Percentiles rank a stretch among this genome's conserved stretches.
These are phyloP conservation scores for Calonectria crousiana DNA, from an alignment of 2,329 filamentous ascomycete species.

Conservation along the genomic window DNA sequence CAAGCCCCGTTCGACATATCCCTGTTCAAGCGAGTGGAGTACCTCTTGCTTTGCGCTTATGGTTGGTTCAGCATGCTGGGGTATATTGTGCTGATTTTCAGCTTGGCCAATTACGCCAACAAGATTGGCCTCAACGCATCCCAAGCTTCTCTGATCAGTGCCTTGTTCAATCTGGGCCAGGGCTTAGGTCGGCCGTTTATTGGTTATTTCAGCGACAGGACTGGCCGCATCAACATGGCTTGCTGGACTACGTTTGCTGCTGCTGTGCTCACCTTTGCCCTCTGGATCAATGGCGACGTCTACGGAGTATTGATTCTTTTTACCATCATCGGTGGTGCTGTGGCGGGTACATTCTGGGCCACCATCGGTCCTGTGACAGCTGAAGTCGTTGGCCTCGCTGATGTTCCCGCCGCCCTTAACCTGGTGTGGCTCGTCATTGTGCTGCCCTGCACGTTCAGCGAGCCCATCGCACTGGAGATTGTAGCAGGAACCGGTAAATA, in stretches of 20 bases:
- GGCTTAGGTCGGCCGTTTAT: slow-evolving; percentile 78
- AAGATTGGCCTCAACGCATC: slow-evolving; percentile 74
- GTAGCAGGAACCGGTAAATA: slow-evolving; percentile 59
- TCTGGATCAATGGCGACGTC: slow-evolving; percentile 77
- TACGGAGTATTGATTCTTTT: slow-evolving; percentile 80
- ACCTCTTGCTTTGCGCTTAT: slow-evolving; percentile 74
- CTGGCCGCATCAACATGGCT: slow-evolving; percentile 81
- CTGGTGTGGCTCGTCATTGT: slow-evolving; percentile 80
- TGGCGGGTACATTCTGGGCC: slow-evolving; percentile 79
- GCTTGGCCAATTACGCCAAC: slow-evolving; percentile 78
- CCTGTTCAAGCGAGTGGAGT: slow-evolving; percentile 73
- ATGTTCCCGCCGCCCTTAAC: slow-evolving; percentile 76
- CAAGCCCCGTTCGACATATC: slow-evolving; percentile 74
- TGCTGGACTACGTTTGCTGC: slow-evolving; percentile 72
- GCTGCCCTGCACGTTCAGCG: slow-evolving; percentile 77
- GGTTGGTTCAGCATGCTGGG: slow-evolving; percentile 79
- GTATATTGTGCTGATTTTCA: slow-evolving; percentile 83
- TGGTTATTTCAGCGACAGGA: slow-evolving; percentile 77
- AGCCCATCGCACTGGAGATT: slow-evolving; percentile 73
- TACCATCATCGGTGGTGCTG: slow-evolving; percentile 75
- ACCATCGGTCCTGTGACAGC: slow-evolving; percentile 77
- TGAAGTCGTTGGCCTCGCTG: slow-evolving; percentile 78
- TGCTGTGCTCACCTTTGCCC: slow-evolving; percentile 73
- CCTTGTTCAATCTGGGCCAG: slow-evolving; percentile 77
- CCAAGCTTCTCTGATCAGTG: slow-evolving; percentile 79